phyloP scores from a whole-genome alignment of 805 yeast species.

The Komagataella kurtzmanii region DNA sequence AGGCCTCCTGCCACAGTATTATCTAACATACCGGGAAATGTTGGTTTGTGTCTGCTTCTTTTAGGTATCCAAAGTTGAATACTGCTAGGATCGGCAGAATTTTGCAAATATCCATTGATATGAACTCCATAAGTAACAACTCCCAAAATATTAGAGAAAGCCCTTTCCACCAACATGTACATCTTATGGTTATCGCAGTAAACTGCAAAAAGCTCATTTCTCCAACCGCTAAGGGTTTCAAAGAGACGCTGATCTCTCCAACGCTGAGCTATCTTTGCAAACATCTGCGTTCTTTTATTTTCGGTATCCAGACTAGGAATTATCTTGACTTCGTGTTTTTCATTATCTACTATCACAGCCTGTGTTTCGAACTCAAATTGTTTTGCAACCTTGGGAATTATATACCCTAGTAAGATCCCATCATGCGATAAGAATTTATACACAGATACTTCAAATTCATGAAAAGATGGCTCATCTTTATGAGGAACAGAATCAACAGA shows the following conservation, averaged over 20 bases:
- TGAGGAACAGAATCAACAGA: slow-evolving; percentile 19
- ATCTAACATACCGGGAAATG: slow-evolving; percentile 86
- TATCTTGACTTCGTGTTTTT: slow-evolving; percentile 16
- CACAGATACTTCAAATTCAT: slow-evolving; percentile 8
- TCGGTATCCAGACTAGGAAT: slow-evolving; percentile 17
- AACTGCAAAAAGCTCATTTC: slow-evolving; percentile 70
- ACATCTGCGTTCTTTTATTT: slow-evolving; percentile 24
- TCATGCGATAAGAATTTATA: slow-evolving; percentile 24
- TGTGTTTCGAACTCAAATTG: slow-evolving; percentile 11
- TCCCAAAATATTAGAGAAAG: slow-evolving; percentile 72
- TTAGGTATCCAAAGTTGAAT: slow-evolving; percentile 74
- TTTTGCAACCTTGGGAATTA: slow-evolving; percentile 19
- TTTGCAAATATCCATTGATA: slow-evolving; percentile 60
- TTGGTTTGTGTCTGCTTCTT: slow-evolving; percentile 63
- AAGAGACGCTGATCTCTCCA: slow-evolving; percentile 24
- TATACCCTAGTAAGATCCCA: slow-evolving; percentile 22
- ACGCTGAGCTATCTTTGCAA: slow-evolving; percentile 27
- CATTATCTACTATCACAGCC: slow-evolving; percentile 14
- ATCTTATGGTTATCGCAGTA: slow-evolving; percentile 41
- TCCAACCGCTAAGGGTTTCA: slow-evolving; percentile 55
- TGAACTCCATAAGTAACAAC: slow-evolving; percentile 87
- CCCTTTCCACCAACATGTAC: slow-evolving; percentile 66
- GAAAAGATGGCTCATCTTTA: slow-evolving; percentile 6
- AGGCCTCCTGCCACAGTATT: slow-evolving; percentile 94
- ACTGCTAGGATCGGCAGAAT: slow-evolving; percentile 13